Evolutionary conservation across 78 protist species (phyloP).

Genomic region (Creolimax fragrantissima): DNA sequence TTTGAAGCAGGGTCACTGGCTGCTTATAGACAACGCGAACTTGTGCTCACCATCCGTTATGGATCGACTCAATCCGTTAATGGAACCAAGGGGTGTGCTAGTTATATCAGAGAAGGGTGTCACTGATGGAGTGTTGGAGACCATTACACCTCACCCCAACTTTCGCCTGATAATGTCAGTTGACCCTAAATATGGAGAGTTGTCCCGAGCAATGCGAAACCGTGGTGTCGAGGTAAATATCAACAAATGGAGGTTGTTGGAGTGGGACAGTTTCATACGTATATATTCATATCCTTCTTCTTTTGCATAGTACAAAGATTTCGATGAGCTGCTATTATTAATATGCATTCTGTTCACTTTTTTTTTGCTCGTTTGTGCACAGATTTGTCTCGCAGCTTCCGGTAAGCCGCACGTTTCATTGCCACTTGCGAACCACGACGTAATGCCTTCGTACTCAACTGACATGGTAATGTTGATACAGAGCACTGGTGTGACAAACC

Average conservation of each 20-base stretch:
- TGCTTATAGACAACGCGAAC: constrained; percentile 91
- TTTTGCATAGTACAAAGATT: too few relatives aligned
- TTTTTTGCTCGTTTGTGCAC: too few relatives aligned
- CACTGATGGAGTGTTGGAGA: constrained; percentile 57
- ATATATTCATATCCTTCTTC: too few relatives aligned
- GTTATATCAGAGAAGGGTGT: constrained; percentile 85
- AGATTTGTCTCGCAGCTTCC: too few relatives aligned
- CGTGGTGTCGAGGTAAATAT: constrained; percentile 77
- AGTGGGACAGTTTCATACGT: too few relatives aligned
- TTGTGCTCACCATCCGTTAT: constrained; percentile 95
- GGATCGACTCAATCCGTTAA: constrained; percentile 96
- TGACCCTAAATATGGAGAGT: constrained; percentile 88
- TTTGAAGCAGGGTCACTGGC: constrained; percentile 87
- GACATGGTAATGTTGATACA: not conserved
- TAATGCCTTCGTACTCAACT: not conserved
- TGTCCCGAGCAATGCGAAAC: constrained; percentile 98
- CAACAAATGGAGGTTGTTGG: too few relatives aligned
- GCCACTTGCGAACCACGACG: too few relatives aligned
- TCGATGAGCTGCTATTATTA: too few relatives aligned
- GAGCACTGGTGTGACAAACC: not conserved
- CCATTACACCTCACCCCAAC: constrained; percentile 63
- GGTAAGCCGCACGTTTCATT: too few relatives aligned
- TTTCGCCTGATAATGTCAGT: constrained; percentile 85
- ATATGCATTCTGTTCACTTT: too few relatives aligned
- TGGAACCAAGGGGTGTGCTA: constrained; percentile 89